phyloP scores from a whole-genome alignment of 2,329 filamentous ascomycete genomes.

The Blastomyces percursus region DNA sequence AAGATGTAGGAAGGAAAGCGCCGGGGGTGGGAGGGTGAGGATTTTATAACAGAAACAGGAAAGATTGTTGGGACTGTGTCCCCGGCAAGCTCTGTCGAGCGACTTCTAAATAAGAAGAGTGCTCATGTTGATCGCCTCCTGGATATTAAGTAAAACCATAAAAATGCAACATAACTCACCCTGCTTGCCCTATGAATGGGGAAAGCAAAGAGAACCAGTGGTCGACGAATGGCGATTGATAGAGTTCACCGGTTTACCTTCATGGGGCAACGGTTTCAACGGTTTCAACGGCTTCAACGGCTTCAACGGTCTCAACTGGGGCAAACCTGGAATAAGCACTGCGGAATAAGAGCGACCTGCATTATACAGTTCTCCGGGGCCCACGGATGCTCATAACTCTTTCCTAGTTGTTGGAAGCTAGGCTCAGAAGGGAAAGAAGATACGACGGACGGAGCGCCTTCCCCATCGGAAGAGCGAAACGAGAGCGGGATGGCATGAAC shows the following conservation, averaged over 20 bases:
- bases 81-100: not conserved
- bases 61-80: not conserved
- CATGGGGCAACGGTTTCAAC: not conserved
- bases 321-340: not conserved
- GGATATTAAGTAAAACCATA: not conserved
- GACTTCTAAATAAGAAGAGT: not conserved
- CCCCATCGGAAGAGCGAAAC: not conserved
- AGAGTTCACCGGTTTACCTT: not conserved
- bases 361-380: not conserved
- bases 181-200: too few species aligned
- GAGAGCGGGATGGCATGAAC: not conserved
- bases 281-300: constrained; percentile 8
- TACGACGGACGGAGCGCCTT: not conserved
- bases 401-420: not conserved
- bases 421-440: not conserved
- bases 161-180: not conserved
- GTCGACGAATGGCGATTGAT: not conserved
- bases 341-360: not conserved
- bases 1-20: not conserved
- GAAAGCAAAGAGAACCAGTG: not conserved
- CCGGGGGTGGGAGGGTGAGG: too few species aligned
- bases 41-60: not conserved
- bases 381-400: not conserved
- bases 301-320: not conserved
- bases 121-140: not conserved